Conservation (phyloP, 495 filamentous ascomycete genomes). For the Daldinia bambusicola region DNA sequence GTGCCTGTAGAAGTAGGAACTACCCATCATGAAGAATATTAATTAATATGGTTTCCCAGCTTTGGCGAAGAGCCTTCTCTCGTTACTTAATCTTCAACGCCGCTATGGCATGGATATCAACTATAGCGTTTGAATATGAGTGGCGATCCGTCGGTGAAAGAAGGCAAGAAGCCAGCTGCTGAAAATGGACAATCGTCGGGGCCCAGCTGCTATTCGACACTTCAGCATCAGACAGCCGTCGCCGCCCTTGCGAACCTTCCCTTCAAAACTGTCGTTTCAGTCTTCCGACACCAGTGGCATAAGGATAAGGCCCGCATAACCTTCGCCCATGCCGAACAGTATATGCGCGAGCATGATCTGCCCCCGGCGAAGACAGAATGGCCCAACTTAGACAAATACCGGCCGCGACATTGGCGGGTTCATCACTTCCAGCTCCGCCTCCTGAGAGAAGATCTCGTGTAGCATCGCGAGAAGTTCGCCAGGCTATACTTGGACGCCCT, state of each 20-base stretch:
- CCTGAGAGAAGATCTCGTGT: slow-evolving; percentile 33
- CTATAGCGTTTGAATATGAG: slow-evolving; percentile 20
- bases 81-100: background rate
- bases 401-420: slow-evolving; percentile 19
- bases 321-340: slow-evolving; percentile 46
- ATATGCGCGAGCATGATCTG: slow-evolving; percentile 29
- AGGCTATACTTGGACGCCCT: slow-evolving; percentile 34
- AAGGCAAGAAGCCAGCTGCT: slow-evolving; percentile 27
- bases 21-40: background rate
- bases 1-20: background rate
- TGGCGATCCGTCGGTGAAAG: slow-evolving; percentile 27
- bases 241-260: slow-evolving; percentile 41
- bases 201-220: slow-evolving; percentile 18
- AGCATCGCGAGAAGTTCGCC: slow-evolving; percentile 40
- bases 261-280: slow-evolving; percentile 39
- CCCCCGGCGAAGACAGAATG: slow-evolving; percentile 15
- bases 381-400: slow-evolving; percentile 36
- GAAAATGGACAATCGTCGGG: slow-evolving; percentile 6
- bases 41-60: background rate
- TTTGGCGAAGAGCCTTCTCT: too few species aligned
- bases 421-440: slow-evolving; percentile 25
- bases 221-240: slow-evolving; percentile 38
- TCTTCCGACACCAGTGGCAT: slow-evolving; percentile 46
- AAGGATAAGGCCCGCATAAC: slow-evolving; percentile 43
- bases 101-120: slow-evolving; percentile 18